Evolutionary conservation across 179 eudicot species (phyloP), one percentile per base, ranked within the genome.

Genomic region (Pouteria campechiana): DNA sequence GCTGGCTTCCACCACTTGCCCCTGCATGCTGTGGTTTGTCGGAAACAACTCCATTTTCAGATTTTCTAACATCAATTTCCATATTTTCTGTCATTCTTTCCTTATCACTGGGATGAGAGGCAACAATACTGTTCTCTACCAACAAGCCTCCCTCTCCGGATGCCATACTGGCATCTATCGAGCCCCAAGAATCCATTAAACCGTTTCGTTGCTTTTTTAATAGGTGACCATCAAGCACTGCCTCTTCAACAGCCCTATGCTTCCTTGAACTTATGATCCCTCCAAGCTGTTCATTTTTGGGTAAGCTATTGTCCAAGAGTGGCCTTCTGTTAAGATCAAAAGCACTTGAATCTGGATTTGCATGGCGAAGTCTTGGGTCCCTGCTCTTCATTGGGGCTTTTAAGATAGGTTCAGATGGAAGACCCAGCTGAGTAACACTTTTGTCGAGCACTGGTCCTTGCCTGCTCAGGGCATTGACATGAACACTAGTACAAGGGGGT

Each of bases 331-430:
- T 63, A 10, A 51, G 43, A 55, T 74, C 75, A 49, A 54, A 39
- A 30, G 68, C 23, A 35, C 54, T 62, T 19, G 41, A 35, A 56
- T 58, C 71, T 45, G 59, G 32, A 48, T 67, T 73, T 40, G 70
- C 64, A 57, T 62, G 61, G 17, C 89, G 67, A 48, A 87, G 85
- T 57, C 99, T 79, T 20, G 99, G 99, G 60, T 92, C 99, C 55
- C 94, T 72, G 41, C 83, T 82, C 78, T 61, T 92, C 11, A 52
- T 74, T 31, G 78, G 11, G 31, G 40, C 50, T 32, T 69, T 68
- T 13, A 38, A 37, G 9, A 50, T 29, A 37, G 72, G 54, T 54
- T 44, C 61, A 44, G 67, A 52, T 41, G 32, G 65, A 46, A 49
- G 41, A 48, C 49, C 50, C 17, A 45, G 51, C 55, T 50, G 46